A percentile compares a stretch with the other conserved stretches of the same genome.
Evolutionary conservation across 176 grass and related monocot genomes (phyloP).

Genomic region (Oryza glaberrima): DNA sequence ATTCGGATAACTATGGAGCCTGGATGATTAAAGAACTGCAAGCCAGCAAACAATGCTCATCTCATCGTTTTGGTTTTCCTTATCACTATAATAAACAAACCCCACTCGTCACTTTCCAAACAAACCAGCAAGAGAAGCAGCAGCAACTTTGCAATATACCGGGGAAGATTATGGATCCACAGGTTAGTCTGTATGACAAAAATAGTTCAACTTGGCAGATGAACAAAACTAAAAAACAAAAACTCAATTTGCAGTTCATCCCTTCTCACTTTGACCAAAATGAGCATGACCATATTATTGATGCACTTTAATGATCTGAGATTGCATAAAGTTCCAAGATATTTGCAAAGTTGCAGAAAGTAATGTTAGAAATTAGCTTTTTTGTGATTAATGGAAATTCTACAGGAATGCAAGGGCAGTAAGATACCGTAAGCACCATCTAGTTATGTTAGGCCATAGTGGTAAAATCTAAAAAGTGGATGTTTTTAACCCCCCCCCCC

Average conservation of each 20-base stretch:
- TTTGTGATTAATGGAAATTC: constrained; percentile 19
- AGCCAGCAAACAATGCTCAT: constrained; percentile 37
- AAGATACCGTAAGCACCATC: constrained; percentile 31
- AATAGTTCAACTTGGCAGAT: constrained; percentile 32
- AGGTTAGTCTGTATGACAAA: constrained; percentile 40
- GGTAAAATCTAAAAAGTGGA: constrained; percentile 4
- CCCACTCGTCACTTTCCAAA: constrained; percentile 35
- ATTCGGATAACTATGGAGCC: constrained; percentile 32
- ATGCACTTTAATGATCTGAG: constrained; percentile 16
- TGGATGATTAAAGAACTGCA: constrained; percentile 51
- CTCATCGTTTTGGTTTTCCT: constrained; percentile 32
- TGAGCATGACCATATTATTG: constrained; percentile 17
- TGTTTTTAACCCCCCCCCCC: background rate
- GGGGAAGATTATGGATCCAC: constrained; percentile 34
- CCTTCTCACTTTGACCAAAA: constrained; percentile 18
- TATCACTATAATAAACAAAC: constrained; percentile 38
- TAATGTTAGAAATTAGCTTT: constrained; percentile 10
- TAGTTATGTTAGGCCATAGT: constrained; percentile 14
- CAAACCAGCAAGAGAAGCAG: background rate
- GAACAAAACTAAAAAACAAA: constrained; percentile 1
- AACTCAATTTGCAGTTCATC: constrained; percentile 35
- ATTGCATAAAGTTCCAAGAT: background rate
- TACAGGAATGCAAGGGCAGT: background rate
- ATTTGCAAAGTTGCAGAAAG: constrained; percentile 19
- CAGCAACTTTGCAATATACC: constrained; percentile 30